Conservation (phyloP, 1,284 basidiomycete species). For the Cryptococcus jaspeensis region DNA sequence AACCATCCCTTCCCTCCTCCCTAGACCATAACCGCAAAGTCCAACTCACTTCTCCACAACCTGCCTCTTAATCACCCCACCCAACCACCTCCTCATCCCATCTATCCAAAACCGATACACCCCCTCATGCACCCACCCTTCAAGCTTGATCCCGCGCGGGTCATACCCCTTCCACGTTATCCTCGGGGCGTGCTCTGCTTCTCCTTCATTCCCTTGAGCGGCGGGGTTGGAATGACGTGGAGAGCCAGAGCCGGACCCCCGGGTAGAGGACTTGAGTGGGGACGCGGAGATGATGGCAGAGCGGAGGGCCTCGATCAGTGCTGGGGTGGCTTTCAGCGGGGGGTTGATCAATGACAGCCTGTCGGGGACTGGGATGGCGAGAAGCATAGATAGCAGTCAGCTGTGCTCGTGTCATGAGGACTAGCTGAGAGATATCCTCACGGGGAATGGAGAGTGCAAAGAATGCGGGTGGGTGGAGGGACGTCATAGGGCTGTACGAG, state of each 20-base stretch:
- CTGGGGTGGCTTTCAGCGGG: conserved; percentile 28
- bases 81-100: conserved; percentile 41
- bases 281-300: conserved; percentile 29
- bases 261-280: conserved; percentile 1
- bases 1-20: neutral
- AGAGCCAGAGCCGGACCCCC: too few relatives aligned
- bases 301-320: conserved; percentile 37
- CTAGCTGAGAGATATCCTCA: conserved; percentile 11
- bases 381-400: too few relatives aligned
- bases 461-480: conserved; percentile 31
- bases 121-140: conserved; percentile 46
- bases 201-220: neutral
- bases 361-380: conserved; percentile 39
- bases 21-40: neutral
- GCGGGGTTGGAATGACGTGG: too few relatives aligned
- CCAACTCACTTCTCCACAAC: conserved; percentile 34
- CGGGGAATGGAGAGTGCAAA: conserved; percentile 46
- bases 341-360: conserved; percentile 44
- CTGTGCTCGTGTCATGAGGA: too few relatives aligned
- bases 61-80: conserved; percentile 28
- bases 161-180: conserved; percentile 14
- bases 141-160: conserved; percentile 35
- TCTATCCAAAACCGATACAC: conserved; percentile 46
- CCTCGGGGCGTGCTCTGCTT: neutral
- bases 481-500: conserved; percentile 18